Percentiles rank a stretch among this genome's conserved stretches.
Evolutionary conservation across 2,329 filamentous ascomycete genomes (phyloP).

Genomic region (Fusarium sp.): DNA sequence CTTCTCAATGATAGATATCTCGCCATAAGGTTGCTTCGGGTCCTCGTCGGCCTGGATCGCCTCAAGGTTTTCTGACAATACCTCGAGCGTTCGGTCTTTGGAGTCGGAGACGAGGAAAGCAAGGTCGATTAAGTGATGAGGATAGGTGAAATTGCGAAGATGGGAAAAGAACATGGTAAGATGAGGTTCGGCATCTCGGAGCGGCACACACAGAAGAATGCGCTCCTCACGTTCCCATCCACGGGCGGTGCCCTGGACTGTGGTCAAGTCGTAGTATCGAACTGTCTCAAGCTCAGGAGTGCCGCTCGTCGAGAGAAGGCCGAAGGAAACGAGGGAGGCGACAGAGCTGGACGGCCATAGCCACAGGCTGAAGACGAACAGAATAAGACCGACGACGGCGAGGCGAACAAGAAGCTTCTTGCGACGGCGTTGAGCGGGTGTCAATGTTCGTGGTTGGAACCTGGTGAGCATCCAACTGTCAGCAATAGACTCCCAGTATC

Average conservation of each 20-base stretch:
- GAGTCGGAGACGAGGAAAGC: slow-evolving; percentile 98
- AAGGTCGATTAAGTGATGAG: slow-evolving; percentile 94
- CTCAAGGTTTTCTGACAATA: slow-evolving; percentile 81
- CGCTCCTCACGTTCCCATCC: slow-evolving; percentile 98
- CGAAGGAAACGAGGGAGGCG: slow-evolving; percentile 74
- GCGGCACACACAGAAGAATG: slow-evolving; percentile 92
- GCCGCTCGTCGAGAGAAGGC: slow-evolving; percentile 73
- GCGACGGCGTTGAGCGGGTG: slow-evolving; percentile 77
- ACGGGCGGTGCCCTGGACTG: slow-evolving; percentile 89
- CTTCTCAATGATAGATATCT: slow-evolving; percentile 98
- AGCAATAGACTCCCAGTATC: slow-evolving; percentile 15
- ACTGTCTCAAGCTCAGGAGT: slow-evolving; percentile 91
- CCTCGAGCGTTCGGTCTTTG: slow-evolving; percentile 86
- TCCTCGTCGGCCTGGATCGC: slow-evolving; percentile 84
- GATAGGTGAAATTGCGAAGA: slow-evolving; percentile 95
- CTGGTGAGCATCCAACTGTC: slow-evolving; percentile 35
- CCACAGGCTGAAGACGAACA: slow-evolving; percentile 78
- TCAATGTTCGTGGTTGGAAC: slow-evolving; percentile 85
- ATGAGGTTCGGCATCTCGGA: slow-evolving; percentile 92
- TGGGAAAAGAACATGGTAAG: slow-evolving; percentile 99
- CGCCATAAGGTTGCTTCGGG: slow-evolving; percentile 85
- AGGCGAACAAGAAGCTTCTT: slow-evolving; percentile 79
- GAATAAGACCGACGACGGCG: slow-evolving; percentile 66
- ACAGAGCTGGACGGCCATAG: slow-evolving; percentile 75
- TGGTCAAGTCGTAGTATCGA: slow-evolving; percentile 94